Conservation (phyloP, 306 rosid species). For the Gastrolobium villosum region DNA sequence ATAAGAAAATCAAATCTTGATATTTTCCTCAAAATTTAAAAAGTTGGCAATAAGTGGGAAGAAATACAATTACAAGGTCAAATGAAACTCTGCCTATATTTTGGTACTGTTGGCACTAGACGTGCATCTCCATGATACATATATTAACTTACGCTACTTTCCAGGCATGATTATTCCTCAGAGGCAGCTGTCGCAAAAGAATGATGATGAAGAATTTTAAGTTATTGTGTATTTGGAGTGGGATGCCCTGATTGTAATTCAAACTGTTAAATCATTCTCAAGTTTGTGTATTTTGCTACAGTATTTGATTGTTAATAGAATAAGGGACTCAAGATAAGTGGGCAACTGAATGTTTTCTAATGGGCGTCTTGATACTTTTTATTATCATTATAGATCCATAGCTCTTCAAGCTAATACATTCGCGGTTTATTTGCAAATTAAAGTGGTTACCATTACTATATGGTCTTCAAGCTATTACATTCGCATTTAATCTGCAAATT, state of each 20-base stretch:
- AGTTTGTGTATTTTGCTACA: background rate
- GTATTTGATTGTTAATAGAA: slow-evolving; percentile 38
- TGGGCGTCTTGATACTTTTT: background rate
- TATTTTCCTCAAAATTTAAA: background rate
- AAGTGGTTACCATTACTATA: background rate
- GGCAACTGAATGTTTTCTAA: slow-evolving; percentile 3
- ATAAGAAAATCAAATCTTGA: background rate
- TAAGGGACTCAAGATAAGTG: slow-evolving; percentile 41
- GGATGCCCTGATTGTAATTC: slow-evolving; percentile 36
- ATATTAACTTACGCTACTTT: slow-evolving; percentile 40
- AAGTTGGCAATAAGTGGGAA: background rate
- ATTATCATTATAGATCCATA: background rate
- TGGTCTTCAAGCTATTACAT: background rate
- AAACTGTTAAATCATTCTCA: slow-evolving; percentile 8
- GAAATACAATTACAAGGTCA: slow-evolving; percentile 15
- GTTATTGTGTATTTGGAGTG: slow-evolving; percentile 32
- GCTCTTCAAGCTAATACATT: background rate
- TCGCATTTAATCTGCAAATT: background rate
- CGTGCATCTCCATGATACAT: slow-evolving; percentile 34
- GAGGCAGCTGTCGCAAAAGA: slow-evolving; percentile 68
- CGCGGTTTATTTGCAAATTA: background rate
- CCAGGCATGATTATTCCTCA: slow-evolving; percentile 85
- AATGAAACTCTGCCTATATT: slow-evolving; percentile 22
- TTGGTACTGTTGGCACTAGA: slow-evolving; percentile 30
- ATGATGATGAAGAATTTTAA: slow-evolving; percentile 66